phyloP scores from a whole-genome alignment of 108 stramenopile species.

The Seminavis robusta region DNA sequence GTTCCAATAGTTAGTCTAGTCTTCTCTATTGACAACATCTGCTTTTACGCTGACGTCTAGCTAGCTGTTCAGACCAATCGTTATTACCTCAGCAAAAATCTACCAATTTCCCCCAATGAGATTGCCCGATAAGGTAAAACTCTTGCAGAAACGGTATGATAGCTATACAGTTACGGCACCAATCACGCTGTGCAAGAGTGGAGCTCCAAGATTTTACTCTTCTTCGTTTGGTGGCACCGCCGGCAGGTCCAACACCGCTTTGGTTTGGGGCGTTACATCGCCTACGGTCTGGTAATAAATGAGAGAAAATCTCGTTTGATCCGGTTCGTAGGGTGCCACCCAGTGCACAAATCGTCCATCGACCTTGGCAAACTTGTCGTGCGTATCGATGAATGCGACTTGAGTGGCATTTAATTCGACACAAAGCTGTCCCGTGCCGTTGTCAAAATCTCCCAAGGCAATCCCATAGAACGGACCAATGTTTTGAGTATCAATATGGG shows the following conservation, averaged over 20 bases:
- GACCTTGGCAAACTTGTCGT: constrained; percentile 51
- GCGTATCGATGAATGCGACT: constrained; percentile 55
- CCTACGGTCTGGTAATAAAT: constrained; percentile 42
- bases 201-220: too few species aligned
- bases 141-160: too few species aligned
- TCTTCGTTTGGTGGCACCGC: neutral
- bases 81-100: too few species aligned
- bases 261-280: constrained; percentile 19
- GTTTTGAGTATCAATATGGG: constrained; percentile 71
- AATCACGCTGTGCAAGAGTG: too few species aligned
- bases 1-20: too few species aligned
- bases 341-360: constrained; percentile 74
- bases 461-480: constrained; percentile 68
- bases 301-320: constrained; percentile 49
- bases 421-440: constrained; percentile 37
- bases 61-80: too few species aligned
- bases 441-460: constrained; percentile 49
- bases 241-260: constrained; percentile 23
- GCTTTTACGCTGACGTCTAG: too few species aligned
- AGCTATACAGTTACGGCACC: too few species aligned
- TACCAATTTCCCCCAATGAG: too few species aligned
- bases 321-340: constrained; percentile 56
- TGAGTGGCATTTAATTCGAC: constrained; percentile 45
- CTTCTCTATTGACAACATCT: too few species aligned
- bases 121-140: too few species aligned